phyloP scores from a whole-genome alignment of 2,329 filamentous ascomycete genomes.

The Arthrobotrys sphaeroides region DNA sequence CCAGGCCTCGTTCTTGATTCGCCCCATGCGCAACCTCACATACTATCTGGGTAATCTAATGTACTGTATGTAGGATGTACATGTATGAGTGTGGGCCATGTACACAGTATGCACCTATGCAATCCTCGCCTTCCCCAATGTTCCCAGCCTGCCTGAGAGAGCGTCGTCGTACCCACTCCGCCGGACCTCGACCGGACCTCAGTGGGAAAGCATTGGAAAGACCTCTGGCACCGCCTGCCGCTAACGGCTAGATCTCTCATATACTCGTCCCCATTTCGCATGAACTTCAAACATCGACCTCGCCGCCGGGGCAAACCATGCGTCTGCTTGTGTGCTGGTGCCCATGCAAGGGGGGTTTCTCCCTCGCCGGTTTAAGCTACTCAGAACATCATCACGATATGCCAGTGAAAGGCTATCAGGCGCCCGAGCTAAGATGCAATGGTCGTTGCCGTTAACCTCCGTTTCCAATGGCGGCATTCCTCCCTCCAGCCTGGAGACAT shows the following conservation, averaged over 20 bases:
- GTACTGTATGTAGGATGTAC: no score
- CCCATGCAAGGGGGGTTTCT: slow-evolving; percentile 35
- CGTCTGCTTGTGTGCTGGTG: slow-evolving; percentile 42
- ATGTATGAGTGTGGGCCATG: slow-evolving; percentile 1
- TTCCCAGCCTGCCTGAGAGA: not conserved
- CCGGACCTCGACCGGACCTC: slow-evolving; percentile 14
- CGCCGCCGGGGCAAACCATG: slow-evolving; percentile 38
- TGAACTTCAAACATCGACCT: slow-evolving; percentile 35
- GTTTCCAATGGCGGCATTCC: slow-evolving; percentile 21
- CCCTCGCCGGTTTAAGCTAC: slow-evolving; percentile 31
- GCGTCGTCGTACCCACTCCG: not conserved
- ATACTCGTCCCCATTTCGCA: slow-evolving; percentile 27
- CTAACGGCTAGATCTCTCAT: slow-evolving; percentile 37
- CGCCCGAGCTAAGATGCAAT: slow-evolving; percentile 17
- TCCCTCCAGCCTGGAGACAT: not conserved
- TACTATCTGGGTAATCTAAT: no score
- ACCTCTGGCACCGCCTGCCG: slow-evolving; percentile 47
- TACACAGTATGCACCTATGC: not conserved
- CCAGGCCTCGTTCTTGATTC: slow-evolving; percentile 31
- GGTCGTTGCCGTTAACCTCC: slow-evolving; percentile 29
- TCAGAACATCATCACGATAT: slow-evolving; percentile 16
- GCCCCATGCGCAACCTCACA: not conserved
- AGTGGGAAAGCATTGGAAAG: not conserved
- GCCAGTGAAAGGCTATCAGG: not conserved
- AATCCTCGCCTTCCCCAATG: slow-evolving; percentile 5